Evolutionary conservation across 2,329 filamentous ascomycete species (phyloP).

Genomic region (Nectriaceae sp.): DNA sequence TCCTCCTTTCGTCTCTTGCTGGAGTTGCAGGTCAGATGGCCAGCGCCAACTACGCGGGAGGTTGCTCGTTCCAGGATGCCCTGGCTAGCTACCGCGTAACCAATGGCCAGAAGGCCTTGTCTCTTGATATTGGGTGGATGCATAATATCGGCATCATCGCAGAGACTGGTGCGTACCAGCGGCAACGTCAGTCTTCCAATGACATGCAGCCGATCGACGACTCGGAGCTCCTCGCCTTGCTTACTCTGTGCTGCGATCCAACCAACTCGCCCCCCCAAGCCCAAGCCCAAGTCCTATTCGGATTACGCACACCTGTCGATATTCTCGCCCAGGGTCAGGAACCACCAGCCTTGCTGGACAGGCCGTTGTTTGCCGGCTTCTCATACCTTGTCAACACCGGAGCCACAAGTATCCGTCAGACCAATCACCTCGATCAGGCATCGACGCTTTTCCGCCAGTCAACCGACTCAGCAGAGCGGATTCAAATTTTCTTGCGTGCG

Average conservation of each 20-base stretch:
- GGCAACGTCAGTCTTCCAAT: not conserved
- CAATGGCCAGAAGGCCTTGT: not conserved
- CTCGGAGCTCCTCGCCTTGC: slow-evolving; percentile 5
- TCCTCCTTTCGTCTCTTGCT: slow-evolving; percentile 36
- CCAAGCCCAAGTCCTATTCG: slow-evolving; percentile 16
- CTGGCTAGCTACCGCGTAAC: slow-evolving; percentile 17
- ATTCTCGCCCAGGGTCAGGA: slow-evolving; percentile 10
- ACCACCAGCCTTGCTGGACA: slow-evolving; percentile 9
- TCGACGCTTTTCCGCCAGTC: not conserved
- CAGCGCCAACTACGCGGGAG: slow-evolving; percentile 43
- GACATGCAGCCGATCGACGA: slow-evolving; percentile 8
- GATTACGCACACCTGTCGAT: slow-evolving; percentile 20
- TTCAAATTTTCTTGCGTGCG: slow-evolving; percentile 11
- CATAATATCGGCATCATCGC: slow-evolving; percentile 27
- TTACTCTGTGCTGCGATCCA: not conserved
- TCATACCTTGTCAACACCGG: not conserved
- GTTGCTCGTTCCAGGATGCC: slow-evolving; percentile 32
- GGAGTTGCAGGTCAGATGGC: slow-evolving; percentile 34
- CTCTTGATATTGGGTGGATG: slow-evolving; percentile 24
- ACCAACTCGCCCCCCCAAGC: not conserved
- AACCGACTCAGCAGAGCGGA: not conserved
- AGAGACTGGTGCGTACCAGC: slow-evolving; percentile 12
- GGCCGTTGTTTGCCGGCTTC: not conserved
- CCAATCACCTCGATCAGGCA: not conserved
- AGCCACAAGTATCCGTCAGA: not conserved